Percentiles rank a stretch among this genome's conserved stretches.
Evolutionary conservation across 768 basidiomycete genomes (phyloP).

Genomic region (Phaeolepiota aurea): DNA sequence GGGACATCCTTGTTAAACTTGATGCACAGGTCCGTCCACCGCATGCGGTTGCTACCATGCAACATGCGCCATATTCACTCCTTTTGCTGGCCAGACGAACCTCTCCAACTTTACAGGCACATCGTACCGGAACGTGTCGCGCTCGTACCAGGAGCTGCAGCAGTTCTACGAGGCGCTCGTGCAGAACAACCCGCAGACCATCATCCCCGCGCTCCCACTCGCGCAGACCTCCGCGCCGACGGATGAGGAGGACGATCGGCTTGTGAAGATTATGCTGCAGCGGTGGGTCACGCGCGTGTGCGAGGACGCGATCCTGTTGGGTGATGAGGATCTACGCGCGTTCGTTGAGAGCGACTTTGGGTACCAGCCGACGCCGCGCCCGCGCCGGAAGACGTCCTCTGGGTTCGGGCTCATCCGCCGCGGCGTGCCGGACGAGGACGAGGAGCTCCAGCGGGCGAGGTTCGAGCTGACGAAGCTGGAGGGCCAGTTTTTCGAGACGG

Average conservation of each 20-base stretch:
- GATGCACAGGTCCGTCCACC: slow-evolving; percentile 78
- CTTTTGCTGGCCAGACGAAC: slow-evolving; percentile 65
- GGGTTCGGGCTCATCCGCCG: slow-evolving; percentile 74
- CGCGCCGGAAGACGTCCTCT: slow-evolving; percentile 61
- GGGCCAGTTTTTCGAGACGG: slow-evolving; percentile 85
- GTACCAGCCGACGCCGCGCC: slow-evolving; percentile 77
- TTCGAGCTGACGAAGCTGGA: slow-evolving; percentile 91
- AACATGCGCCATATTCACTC: too few relatives aligned
- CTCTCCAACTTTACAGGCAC: slow-evolving; percentile 84
- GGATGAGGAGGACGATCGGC: slow-evolving; percentile 96
- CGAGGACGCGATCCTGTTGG: slow-evolving; percentile 80
- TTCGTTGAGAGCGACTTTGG: slow-evolving; percentile 99
- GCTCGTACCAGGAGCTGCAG: slow-evolving; percentile 93
- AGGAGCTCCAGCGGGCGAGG: slow-evolving; percentile 82
- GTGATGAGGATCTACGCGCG: slow-evolving; percentile 89
- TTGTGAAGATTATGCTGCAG: slow-evolving; percentile 92
- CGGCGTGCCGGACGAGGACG: slow-evolving; percentile 88
- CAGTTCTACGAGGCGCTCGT: slow-evolving; percentile 88
- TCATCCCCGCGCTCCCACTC: slow-evolving; percentile 92
- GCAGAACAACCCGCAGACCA: slow-evolving; percentile 90
- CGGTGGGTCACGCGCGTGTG: slow-evolving; percentile 90
- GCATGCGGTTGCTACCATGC: too few relatives aligned
- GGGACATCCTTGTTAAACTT: slow-evolving; percentile 89
- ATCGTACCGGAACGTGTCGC: slow-evolving; percentile 88
- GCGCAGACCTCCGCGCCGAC: slow-evolving; percentile 94